These are phyloP conservation scores for Populus hybrid DNA, from an alignment of 441 rosid species.

Conservation along the genomic window DNA sequence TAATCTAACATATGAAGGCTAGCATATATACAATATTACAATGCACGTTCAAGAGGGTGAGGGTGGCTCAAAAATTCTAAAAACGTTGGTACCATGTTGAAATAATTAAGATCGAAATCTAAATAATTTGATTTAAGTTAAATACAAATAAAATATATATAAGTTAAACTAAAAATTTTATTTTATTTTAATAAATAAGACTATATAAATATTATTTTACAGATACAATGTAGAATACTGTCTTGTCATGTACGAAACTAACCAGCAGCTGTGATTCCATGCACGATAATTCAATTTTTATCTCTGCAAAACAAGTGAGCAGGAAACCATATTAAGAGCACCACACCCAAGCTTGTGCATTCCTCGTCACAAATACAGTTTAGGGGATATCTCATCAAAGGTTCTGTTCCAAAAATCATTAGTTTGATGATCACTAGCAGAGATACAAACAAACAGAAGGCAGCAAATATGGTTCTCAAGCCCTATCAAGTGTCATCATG, in stretches of 20 bases:
- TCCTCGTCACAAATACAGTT: background rate
- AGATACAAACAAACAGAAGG: no score
- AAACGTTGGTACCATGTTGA: background rate
- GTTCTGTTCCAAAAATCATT: background rate
- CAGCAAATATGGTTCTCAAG: no score
- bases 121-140: no score
- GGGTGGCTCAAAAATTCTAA: background rate
- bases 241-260: conserved; percentile 69
- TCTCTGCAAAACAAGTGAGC: conserved; percentile 45
- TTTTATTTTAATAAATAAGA: no score
- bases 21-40: background rate
- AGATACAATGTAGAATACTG: conserved; percentile 19
- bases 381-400: background rate
- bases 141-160: no score
- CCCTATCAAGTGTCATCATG: conserved; percentile 5
- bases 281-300: conserved; percentile 96
- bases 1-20: background rate
- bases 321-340: background rate
- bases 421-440: background rate
- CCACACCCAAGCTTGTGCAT: background rate
- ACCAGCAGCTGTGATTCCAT: conserved; percentile 97
- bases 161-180: no score
- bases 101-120: no score
- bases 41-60: background rate
- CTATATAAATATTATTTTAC: no score